These are phyloP conservation scores for Alternaria brassicae DNA, from an alignment of 2,329 filamentous ascomycete species.

Conservation along the genomic window DNA sequence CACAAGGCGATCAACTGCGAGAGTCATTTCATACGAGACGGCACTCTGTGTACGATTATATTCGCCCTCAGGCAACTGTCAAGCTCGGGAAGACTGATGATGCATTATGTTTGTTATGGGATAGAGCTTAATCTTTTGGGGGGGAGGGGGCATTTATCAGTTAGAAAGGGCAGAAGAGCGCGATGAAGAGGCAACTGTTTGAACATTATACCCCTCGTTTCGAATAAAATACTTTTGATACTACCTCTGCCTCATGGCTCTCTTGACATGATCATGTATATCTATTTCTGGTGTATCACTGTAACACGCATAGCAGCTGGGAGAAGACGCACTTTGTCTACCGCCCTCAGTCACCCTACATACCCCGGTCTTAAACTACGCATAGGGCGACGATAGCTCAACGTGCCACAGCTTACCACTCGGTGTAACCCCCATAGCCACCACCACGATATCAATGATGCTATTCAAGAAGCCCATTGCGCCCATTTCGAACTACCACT, in stretches of 20 bases:
- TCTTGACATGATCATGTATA: not conserved
- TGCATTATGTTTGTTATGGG: conserved; percentile 7
- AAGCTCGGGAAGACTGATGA: conserved; percentile 10
- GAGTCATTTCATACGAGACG: conserved; percentile 1
- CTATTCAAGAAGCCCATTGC: not conserved
- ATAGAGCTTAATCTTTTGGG: not conserved
- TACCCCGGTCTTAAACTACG: not conserved
- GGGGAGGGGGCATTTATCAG: not conserved
- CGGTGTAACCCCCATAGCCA: conserved; percentile 1
- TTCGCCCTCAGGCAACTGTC: conserved; percentile 1
- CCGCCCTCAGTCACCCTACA: not conserved
- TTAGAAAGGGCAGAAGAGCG: not conserved
- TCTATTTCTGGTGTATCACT: not conserved
- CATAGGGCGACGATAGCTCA: not conserved
- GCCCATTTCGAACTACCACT: not conserved
- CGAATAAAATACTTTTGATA: conserved; percentile 3
- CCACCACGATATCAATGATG: not conserved
- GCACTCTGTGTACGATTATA: conserved; percentile 5
- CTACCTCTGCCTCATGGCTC: not conserved
- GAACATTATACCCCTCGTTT: conserved; percentile 13
- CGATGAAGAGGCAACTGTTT: conserved; percentile 5
- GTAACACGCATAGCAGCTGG: not conserved
- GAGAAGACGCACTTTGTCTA: not conserved
- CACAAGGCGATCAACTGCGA: conserved; percentile 8
- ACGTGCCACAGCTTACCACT: not conserved